Conservation (phyloP, 139 green algal species). For the Micromonas pusilla region DNA sequence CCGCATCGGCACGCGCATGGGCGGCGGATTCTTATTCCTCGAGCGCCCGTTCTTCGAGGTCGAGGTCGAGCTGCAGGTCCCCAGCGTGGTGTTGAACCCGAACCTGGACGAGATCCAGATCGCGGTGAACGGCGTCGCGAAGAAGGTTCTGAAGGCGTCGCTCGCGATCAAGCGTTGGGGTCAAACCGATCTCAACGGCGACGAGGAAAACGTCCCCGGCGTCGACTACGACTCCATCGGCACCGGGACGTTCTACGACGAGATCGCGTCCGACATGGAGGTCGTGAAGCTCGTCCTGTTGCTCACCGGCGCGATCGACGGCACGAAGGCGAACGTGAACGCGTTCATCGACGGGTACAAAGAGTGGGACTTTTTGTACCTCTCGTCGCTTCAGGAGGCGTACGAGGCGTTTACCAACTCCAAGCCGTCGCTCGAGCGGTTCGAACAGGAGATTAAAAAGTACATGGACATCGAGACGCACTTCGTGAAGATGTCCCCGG, state of each 20-base stretch:
- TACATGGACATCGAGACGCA: conserved; percentile 71
- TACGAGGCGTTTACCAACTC: conserved; percentile 54
- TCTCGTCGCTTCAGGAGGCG: conserved; percentile 63
- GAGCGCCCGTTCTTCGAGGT: conserved; percentile 61
- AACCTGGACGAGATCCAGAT: conserved; percentile 69
- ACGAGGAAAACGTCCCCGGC: conserved; percentile 58
- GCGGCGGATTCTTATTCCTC: conserved; percentile 64
- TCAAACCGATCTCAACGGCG: conserved; percentile 57
- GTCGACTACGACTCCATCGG: conserved; percentile 15
- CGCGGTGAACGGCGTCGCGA: conserved; percentile 53
- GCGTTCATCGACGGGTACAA: conserved; percentile 73
- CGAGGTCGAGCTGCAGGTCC: conserved; percentile 51
- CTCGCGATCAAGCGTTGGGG: conserved; percentile 85
- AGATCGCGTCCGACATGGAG: conserved; percentile 59
- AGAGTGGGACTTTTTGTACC: conserved; percentile 79
- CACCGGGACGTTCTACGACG: conserved; percentile 71
- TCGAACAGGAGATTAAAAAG: conserved; percentile 79
- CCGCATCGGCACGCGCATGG: conserved; percentile 50
- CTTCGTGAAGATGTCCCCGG: conserved; percentile 51
- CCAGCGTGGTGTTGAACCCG: conserved; percentile 71
- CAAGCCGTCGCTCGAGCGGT: conserved; percentile 71
- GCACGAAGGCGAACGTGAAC: conserved; percentile 53
- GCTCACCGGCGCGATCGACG: conserved; percentile 68
- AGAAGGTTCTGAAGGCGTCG: conserved; percentile 59
- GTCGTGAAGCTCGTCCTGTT: conserved; percentile 58